Percentiles rank a stretch among this genome's conserved stretches.
Conservation (phyloP, 2,329 filamentous ascomycete genomes). For the Penicillium sp. region DNA sequence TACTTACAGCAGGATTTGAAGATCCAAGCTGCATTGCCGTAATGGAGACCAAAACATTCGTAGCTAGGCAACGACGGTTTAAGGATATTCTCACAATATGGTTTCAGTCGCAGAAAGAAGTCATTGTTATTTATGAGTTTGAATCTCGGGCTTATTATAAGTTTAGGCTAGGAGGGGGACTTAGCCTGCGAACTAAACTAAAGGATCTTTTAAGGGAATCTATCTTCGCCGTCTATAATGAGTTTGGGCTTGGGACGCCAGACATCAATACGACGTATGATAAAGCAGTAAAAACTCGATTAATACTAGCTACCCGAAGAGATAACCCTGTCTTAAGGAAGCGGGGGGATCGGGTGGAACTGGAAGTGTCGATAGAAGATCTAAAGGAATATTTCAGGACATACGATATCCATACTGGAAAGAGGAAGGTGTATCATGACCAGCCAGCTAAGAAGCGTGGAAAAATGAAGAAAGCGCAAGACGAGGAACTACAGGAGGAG, state of each 20-base stretch:
- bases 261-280: not conserved
- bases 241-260: not conserved
- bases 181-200: not conserved
- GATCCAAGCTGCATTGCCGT: not conserved
- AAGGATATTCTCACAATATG: conserved; percentile 1
- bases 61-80: not conserved
- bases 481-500: too few relatives aligned
- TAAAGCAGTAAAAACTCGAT: not conserved
- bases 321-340: conserved; percentile 1
- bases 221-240: not conserved
- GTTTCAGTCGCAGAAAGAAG: not conserved
- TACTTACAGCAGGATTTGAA: conserved; percentile 3
- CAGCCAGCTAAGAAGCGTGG: too few relatives aligned
- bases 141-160: conserved; percentile 7
- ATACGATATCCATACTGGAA: too few relatives aligned
- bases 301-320: not conserved
- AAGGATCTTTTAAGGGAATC: not conserved
- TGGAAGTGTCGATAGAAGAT: too few relatives aligned
- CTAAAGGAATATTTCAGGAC: too few relatives aligned
- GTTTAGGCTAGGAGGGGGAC: not conserved
- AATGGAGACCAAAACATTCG: not conserved
- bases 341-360: too few relatives aligned
- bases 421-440: too few relatives aligned
- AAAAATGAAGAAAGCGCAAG: too few relatives aligned
- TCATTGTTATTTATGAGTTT: conserved; percentile 8